Evolutionary conservation across 2,329 filamentous ascomycete genomes (phyloP).

Genomic region (Ophiocordyceps camponoti-leonardi): DNA sequence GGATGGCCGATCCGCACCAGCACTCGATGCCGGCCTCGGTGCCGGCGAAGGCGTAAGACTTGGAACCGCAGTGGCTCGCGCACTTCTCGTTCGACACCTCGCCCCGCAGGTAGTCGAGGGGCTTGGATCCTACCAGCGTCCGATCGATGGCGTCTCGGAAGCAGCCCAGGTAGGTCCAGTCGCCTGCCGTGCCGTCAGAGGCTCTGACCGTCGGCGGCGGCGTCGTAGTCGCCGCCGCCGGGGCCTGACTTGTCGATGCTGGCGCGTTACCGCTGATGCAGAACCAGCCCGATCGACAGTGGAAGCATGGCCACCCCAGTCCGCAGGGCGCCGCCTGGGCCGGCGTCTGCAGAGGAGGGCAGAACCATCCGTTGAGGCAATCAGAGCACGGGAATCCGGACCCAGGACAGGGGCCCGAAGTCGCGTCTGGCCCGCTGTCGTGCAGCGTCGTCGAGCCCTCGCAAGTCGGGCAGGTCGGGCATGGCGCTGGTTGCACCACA

Average conservation of each 20-base stretch:
- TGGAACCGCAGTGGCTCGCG: conserved; percentile 24
- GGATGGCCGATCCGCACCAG: conserved; percentile 25
- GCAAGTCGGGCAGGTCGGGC: conserved; percentile 7
- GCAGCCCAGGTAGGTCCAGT: conserved; percentile 15
- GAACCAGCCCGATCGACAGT: conserved; percentile 13
- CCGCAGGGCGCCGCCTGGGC: conserved; percentile 11
- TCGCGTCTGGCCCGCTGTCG: background rate
- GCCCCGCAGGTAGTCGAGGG: conserved; percentile 9
- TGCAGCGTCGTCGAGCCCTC: conserved; percentile 1
- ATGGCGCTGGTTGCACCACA: conserved; percentile 1
- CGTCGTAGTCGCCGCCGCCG: background rate
- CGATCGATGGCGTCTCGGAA: conserved; percentile 11
- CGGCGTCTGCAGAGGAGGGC: conserved; percentile 14
- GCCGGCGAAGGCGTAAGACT: conserved; percentile 26
- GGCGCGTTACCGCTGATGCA: conserved; percentile 6
- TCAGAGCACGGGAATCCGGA: conserved; percentile 11
- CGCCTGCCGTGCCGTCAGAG: background rate
- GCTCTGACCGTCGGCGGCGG: background rate
- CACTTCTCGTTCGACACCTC: conserved; percentile 32
- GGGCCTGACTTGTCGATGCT: background rate
- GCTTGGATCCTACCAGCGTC: conserved; percentile 7
- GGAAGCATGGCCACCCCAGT: conserved; percentile 14
- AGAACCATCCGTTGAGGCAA: conserved; percentile 15
- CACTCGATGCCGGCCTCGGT: conserved; percentile 32
- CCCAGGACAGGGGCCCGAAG: conserved; percentile 8